Evolutionary conservation across 257 asterid species (phyloP).

Genomic region (Paraleonurus japonicus): DNA sequence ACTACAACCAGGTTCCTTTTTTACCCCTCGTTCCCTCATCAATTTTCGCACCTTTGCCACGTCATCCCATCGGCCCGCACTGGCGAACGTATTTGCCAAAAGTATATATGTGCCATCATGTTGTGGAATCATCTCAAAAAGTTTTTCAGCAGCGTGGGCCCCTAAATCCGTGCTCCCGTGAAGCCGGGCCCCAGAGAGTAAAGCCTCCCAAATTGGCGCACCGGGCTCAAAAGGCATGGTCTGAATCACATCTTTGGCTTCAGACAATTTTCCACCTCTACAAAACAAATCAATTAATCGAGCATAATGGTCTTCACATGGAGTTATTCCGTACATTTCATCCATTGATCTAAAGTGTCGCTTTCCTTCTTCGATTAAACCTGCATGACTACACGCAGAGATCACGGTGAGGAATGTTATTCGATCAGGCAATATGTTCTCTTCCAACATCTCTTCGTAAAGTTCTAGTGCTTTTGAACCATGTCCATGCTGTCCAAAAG

Average conservation of each 20-base stretch:
- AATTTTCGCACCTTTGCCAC: slow-evolving; percentile 56
- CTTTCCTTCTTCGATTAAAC: slow-evolving; percentile 58
- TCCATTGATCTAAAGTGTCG: slow-evolving; percentile 47
- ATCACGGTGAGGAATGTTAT: slow-evolving; percentile 65
- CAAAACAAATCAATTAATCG: slow-evolving; percentile 60
- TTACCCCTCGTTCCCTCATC: slow-evolving; percentile 75
- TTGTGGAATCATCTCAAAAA: slow-evolving; percentile 57
- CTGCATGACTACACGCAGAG: slow-evolving; percentile 76
- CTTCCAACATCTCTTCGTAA: slow-evolving; percentile 57
- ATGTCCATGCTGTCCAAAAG: slow-evolving; percentile 69
- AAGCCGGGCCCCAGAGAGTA: slow-evolving; percentile 65
- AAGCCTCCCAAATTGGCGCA: slow-evolving; percentile 70
- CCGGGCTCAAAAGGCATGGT: slow-evolving; percentile 61
- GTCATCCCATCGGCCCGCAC: slow-evolving; percentile 55
- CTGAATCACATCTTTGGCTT: slow-evolving; percentile 49
- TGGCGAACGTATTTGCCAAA: slow-evolving; percentile 60
- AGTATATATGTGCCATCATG: slow-evolving; percentile 74
- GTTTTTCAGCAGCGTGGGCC: slow-evolving; percentile 57
- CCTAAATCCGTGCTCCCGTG: slow-evolving; percentile 65
- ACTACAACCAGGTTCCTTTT: slow-evolving; percentile 77
- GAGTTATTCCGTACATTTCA: slow-evolving; percentile 40
- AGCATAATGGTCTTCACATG: slow-evolving; percentile 77
- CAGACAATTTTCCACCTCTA: slow-evolving; percentile 57
- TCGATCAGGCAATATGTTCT: slow-evolving; percentile 59
- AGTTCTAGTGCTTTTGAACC: slow-evolving; percentile 50